phyloP scores from a whole-genome alignment of 768 basidiomycete species.

The Phallus indusiatus region DNA sequence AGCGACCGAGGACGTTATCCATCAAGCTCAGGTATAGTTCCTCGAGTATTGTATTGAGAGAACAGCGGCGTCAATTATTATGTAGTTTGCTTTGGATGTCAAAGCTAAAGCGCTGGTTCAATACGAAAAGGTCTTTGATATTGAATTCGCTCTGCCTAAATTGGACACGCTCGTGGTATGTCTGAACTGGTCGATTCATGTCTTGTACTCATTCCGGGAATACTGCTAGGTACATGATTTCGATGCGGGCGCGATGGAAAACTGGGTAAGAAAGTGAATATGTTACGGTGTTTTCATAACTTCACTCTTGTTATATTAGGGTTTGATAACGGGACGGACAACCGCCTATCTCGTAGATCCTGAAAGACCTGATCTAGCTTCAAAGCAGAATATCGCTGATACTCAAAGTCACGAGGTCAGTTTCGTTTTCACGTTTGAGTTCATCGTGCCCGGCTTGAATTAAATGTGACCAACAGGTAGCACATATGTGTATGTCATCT shows the following conservation, averaged over 20 bases:
- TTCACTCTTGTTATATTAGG: slow-evolving; percentile 31
- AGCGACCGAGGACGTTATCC: slow-evolving; percentile 77
- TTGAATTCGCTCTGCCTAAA: slow-evolving; percentile 89
- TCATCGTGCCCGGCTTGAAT: slow-evolving; percentile 16
- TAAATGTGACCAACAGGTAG: background rate
- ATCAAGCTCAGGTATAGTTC: slow-evolving; percentile 41
- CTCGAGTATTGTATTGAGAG: background rate
- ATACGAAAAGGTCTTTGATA: slow-evolving; percentile 90
- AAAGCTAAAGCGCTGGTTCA: slow-evolving; percentile 73
- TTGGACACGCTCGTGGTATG: slow-evolving; percentile 82
- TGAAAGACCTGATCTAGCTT: slow-evolving; percentile 55
- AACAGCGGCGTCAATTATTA: background rate
- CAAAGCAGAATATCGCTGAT: slow-evolving; percentile 70
- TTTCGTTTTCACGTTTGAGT: slow-evolving; percentile 27
- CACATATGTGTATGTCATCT: slow-evolving; percentile 11
- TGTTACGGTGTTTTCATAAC: background rate
- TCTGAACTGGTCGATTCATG: background rate
- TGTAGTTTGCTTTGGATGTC: slow-evolving; percentile 76
- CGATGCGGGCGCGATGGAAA: slow-evolving; percentile 90
- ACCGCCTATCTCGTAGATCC: slow-evolving; percentile 72
- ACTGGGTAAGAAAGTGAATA: slow-evolving; percentile 44
- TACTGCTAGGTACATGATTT: slow-evolving; percentile 63
- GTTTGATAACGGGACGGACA: slow-evolving; percentile 87
- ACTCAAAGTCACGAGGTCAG: slow-evolving; percentile 76
- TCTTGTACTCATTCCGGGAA: background rate